Conservation (phyloP, 106 monocot species). For the Dendrobium catenatum region DNA sequence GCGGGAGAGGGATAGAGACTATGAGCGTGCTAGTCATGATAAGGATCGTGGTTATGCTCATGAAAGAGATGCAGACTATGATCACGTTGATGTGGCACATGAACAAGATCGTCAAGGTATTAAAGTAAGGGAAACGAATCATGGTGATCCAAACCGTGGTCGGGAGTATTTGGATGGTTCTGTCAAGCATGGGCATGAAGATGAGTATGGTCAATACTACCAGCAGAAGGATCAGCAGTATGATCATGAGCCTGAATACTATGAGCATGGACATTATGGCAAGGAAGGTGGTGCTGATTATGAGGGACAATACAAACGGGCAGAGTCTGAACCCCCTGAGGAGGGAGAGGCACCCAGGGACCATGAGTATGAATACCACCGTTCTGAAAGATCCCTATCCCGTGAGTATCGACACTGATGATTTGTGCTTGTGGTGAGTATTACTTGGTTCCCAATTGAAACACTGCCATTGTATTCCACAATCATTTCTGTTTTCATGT, state of each 20-base stretch:
- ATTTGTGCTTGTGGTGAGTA: conserved; percentile 6
- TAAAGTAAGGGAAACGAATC: conserved; percentile 22
- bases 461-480: neutral
- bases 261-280: conserved; percentile 16
- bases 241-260: conserved; percentile 29
- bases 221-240: conserved; percentile 18
- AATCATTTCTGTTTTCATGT: neutral
- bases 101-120: conserved; percentile 19
- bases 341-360: conserved; percentile 56
- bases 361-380: conserved; percentile 48
- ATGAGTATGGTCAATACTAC: conserved; percentile 22
- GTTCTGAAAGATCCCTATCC: conserved; percentile 32
- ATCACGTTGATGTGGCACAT: conserved; percentile 21
- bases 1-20: conserved; percentile 26
- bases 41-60: conserved; percentile 28
- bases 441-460: neutral
- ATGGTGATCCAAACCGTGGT: conserved; percentile 20
- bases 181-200: conserved; percentile 27
- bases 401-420: conserved; percentile 17
- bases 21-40: conserved; percentile 24
- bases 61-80: conserved; percentile 32
- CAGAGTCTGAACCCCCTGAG: conserved; percentile 34
- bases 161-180: conserved; percentile 21
- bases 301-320: conserved; percentile 10
- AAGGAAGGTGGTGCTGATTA: conserved; percentile 21